phyloP scores from a whole-genome alignment of 345 rosid genomes.

The Excoecaria cochinchinensis region DNA sequence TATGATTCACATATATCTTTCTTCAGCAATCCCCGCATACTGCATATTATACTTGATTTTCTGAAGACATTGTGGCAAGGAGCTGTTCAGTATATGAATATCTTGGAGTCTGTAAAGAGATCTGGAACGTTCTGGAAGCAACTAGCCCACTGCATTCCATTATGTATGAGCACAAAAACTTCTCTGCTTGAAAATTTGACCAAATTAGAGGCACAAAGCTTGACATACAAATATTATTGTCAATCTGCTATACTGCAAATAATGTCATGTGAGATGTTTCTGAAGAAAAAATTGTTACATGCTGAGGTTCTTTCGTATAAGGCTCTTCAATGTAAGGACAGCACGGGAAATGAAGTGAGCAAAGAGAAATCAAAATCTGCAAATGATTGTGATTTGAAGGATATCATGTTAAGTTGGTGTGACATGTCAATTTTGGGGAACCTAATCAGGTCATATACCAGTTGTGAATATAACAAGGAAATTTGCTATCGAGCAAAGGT shows the following conservation, averaged over 20 bases:
- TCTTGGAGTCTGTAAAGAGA: slow-evolving; percentile 54
- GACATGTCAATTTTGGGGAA: slow-evolving; percentile 49
- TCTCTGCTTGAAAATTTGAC: slow-evolving; percentile 38
- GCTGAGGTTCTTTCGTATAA: slow-evolving; percentile 49
- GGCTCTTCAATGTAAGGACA: slow-evolving; percentile 34
- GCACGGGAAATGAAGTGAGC: slow-evolving; percentile 26
- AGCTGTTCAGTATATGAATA: slow-evolving; percentile 57
- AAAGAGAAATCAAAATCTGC: slow-evolving; percentile 31
- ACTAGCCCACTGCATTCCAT: slow-evolving; percentile 46
- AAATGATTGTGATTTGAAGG: slow-evolving; percentile 41
- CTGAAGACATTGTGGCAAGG: slow-evolving; percentile 93
- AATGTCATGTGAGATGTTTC: slow-evolving; percentile 73
- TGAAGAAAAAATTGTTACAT: slow-evolving; percentile 65
- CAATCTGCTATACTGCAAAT: slow-evolving; percentile 71
- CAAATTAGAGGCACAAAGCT: slow-evolving; percentile 41
- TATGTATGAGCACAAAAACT: slow-evolving; percentile 36
- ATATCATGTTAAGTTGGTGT: slow-evolving; percentile 59
- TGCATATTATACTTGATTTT: slow-evolving; percentile 60
- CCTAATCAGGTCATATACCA: slow-evolving; percentile 57
- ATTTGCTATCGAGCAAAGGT: slow-evolving; percentile 56
- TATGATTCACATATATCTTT: slow-evolving; percentile 15
- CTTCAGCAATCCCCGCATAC: slow-evolving; percentile 59
- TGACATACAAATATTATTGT: slow-evolving; percentile 57
- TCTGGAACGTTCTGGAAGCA: slow-evolving; percentile 68
- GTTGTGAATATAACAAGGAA: slow-evolving; percentile 50